Evolutionary conservation across 2,329 filamentous ascomycete species (phyloP).

Genomic region (Bertia moriformis): DNA sequence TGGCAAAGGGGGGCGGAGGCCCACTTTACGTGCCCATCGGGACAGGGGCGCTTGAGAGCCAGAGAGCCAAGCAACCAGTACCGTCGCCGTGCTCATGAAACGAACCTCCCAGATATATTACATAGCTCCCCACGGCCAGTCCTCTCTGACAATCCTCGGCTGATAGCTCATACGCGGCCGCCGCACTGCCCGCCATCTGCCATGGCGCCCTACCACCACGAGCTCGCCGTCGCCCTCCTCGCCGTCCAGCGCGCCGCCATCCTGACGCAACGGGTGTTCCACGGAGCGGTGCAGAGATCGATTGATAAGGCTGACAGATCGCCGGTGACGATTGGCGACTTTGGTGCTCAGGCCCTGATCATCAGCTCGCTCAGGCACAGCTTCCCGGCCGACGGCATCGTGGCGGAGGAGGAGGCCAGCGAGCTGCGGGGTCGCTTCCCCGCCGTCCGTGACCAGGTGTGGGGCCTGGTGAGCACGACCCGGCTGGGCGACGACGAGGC

Average conservation of each 20-base stretch:
- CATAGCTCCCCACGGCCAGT: too few relatives aligned
- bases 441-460: constrained; percentile 28
- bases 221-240: constrained; percentile 25
- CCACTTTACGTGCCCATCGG: too few relatives aligned
- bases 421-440: constrained; percentile 37
- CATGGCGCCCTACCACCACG: constrained; percentile 22
- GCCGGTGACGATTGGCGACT: constrained; percentile 43
- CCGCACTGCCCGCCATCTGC: too few relatives aligned
- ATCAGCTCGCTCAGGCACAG: constrained; percentile 29
- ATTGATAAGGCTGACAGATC: constrained; percentile 38
- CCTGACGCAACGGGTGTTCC: constrained; percentile 32
- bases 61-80: too few relatives aligned
- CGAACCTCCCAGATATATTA: too few relatives aligned
- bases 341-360: constrained; percentile 41
- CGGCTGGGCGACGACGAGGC: background rate
- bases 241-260: constrained; percentile 27
- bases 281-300: constrained; percentile 29
- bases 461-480: constrained; percentile 18
- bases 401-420: constrained; percentile 38
- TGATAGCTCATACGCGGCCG: too few relatives aligned
- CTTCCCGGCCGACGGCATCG: constrained; percentile 34
- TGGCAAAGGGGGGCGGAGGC: too few relatives aligned
- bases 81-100: too few relatives aligned
- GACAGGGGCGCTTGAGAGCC: too few relatives aligned
- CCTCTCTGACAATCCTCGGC: too few relatives aligned